A percentile compares a stretch with the other conserved stretches of the same genome.
phyloP scores from a whole-genome alignment of 2,329 filamentous ascomycete species.

The Malbranchea cinnamomea region DNA sequence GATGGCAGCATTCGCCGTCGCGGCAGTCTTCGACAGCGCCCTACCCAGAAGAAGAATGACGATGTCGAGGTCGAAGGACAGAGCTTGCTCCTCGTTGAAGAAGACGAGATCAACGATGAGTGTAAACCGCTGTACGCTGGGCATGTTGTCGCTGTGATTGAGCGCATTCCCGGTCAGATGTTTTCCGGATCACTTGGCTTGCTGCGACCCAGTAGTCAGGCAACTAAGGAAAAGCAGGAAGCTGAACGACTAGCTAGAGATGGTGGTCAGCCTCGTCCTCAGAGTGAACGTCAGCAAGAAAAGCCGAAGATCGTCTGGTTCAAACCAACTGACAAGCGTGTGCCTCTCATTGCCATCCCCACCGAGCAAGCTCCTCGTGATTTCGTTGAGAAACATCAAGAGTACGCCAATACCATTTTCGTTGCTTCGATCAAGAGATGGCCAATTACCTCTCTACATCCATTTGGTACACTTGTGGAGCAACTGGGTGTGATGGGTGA shows the following conservation, averaged over 20 bases:
- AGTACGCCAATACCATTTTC: slow-evolving; percentile 95
- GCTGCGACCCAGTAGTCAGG: slow-evolving; percentile 89
- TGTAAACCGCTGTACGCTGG: slow-evolving; percentile 95
- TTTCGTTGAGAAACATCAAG: slow-evolving; percentile 96
- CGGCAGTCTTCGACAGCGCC: slow-evolving; percentile 87
- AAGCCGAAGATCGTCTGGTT: slow-evolving; percentile 99
- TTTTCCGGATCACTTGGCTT: slow-evolving; percentile 93
- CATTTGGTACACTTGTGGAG: slow-evolving; percentile 93
- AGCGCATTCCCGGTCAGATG: slow-evolving; percentile 95
- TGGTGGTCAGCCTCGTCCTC: slow-evolving; percentile 51
- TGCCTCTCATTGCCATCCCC: slow-evolving; percentile 92
- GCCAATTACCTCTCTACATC: slow-evolving; percentile 98
- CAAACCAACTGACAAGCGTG: slow-evolving; percentile 97
- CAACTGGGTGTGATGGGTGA: slow-evolving; percentile 96
- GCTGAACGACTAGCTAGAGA: slow-evolving; percentile 87
- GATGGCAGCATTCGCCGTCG: slow-evolving; percentile 84
- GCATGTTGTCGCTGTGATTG: slow-evolving; percentile 92
- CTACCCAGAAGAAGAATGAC: slow-evolving; percentile 99
- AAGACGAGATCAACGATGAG: slow-evolving; percentile 97
- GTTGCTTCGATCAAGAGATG: slow-evolving; percentile 98
- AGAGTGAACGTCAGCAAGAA: slow-evolving; percentile 75
- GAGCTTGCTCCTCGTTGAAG: slow-evolving; percentile 88
- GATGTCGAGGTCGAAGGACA: slow-evolving; percentile 98
- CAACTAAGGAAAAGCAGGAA: slow-evolving; percentile 98
- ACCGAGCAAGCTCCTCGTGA: slow-evolving; percentile 95